These are phyloP conservation scores for Austropuccinia psidii DNA, from an alignment of 1,284 basidiomycete species.

Conservation along the genomic window DNA sequence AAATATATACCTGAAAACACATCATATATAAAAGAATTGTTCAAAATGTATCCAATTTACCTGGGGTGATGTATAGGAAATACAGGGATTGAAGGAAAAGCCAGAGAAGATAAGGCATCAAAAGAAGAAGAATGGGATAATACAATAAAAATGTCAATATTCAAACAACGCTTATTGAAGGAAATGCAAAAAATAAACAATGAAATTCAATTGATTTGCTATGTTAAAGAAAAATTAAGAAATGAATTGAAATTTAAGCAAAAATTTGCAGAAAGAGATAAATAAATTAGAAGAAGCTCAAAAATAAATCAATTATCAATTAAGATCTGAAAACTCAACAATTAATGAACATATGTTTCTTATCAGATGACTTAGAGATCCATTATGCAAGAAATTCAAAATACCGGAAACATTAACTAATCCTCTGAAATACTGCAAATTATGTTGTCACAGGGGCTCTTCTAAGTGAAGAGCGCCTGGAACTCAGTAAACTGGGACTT, in stretches of 20 bases:
- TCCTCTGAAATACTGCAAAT: background rate
- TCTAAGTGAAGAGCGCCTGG: too few relatives aligned
- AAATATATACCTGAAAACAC: background rate
- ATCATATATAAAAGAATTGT: background rate
- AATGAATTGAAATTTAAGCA: background rate
- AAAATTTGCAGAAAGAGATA: background rate
- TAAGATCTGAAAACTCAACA: background rate
- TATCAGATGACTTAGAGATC: background rate
- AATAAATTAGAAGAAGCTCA: too few relatives aligned
- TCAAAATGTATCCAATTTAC: background rate
- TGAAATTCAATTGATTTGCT: background rate
- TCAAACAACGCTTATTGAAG: background rate
- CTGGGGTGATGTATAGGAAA: background rate
- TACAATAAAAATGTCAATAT: background rate
- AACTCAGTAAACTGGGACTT: too few relatives aligned
- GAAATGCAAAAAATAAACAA: background rate
- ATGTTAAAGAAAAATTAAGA: background rate
- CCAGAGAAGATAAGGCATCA: background rate
- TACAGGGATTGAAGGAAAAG: too few relatives aligned
- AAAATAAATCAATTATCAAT: too few relatives aligned
- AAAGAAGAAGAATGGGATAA: background rate
- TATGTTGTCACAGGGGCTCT: too few relatives aligned
- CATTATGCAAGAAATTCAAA: background rate
- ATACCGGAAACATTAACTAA: background rate
- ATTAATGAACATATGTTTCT: background rate